Base-by-base conservation (phyloP, 257 asterid genomes). In the Solanum neorickii region DNA sequence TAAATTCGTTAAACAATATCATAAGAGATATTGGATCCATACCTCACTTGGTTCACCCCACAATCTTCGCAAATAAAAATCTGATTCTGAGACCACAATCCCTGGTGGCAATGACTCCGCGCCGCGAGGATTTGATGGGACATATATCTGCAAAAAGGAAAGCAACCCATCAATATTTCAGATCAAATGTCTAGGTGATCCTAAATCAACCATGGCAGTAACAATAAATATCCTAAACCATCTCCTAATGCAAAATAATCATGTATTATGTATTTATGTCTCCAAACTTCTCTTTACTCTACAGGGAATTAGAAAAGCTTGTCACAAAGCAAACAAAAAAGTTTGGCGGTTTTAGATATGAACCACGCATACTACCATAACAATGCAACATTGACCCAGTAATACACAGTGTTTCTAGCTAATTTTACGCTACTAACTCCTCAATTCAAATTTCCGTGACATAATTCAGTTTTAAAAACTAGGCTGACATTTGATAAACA, bases 11-110 rank as follows among this genome's bases (percentile, higher is more conserved):
- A 82, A 82, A 82, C 31, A 82, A 82, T 31, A 49, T 31, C 29
- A 29, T 9, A 47, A 29, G 69, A 80, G 20, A 31, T 47, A 49
- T 49, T 82, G 29, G 85, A 66, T 31, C 76, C 69, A 85, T 90
- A 96, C 99, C 98, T 94, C 98, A 82, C 94, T 92, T 86, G 99
- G 99, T 88, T 97, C 99, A 90, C 99, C 99, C 99, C 99, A 97
- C 90, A 97, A 94, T 90, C 99, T 94, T 88, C 99, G 94, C 88
- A 90, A 91, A 91, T 92, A 96, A 86, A 97, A 92, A 91, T 97
- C 99, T 44, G 99, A 87, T 89, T 97, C 96, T 27, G 99, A 84
- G 83, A 96, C 99, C 88, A 97, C 95, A 87, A 97, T 97, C 87
- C 98, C 99, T 10, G 99, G 99, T 20, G 99, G 99, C 90, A 97